Evolutionary conservation across 371 early-diverging fungal species (phyloP).

Genomic region (Thermomucor indicae-seudaticae): DNA sequence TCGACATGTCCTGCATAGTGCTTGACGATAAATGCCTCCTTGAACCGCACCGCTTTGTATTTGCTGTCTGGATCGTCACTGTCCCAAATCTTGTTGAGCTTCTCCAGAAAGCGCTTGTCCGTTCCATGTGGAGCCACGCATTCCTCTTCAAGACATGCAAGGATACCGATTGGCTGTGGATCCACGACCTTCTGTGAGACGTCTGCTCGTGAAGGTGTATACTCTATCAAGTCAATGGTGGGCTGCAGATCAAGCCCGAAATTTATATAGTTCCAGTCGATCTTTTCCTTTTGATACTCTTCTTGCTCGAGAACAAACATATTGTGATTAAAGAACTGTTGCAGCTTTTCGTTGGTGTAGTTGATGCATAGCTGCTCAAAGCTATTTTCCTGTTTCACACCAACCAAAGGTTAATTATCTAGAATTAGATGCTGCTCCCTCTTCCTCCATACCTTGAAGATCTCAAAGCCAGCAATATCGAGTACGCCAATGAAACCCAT

Average conservation of each 20-base stretch:
- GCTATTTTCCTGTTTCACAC: conserved; percentile 70
- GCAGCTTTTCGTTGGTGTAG: conserved; percentile 99
- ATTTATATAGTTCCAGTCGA: conserved; percentile 99
- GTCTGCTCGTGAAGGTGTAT: conserved; percentile 64
- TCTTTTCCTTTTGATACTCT: conserved; percentile 96
- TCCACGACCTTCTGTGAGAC: background rate
- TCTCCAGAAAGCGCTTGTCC: conserved; percentile 95
- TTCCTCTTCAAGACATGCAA: conserved; percentile 99
- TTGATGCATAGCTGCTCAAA: conserved; percentile 99
- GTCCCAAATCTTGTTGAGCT: conserved; percentile 89
- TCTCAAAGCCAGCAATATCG: conserved; percentile 99
- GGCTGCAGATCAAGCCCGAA: conserved; percentile 99
- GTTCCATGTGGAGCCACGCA: conserved; percentile 98
- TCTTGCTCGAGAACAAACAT: conserved; percentile 99
- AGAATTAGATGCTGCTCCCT: background rate
- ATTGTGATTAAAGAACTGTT: conserved; percentile 99
- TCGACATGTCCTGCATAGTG: conserved; percentile 99
- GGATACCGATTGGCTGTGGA: conserved; percentile 91
- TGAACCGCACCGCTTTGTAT: conserved; percentile 87
- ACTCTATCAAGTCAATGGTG: conserved; percentile 98
- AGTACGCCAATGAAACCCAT: conserved; percentile 94
- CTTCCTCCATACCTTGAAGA: conserved; percentile 76
- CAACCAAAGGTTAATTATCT: background rate
- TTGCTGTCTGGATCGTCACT: conserved; percentile 59
- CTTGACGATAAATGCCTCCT: conserved; percentile 88